phyloP scores from a whole-genome alignment of 176 grass and related monocot species.

The Ensete glaucum region DNA sequence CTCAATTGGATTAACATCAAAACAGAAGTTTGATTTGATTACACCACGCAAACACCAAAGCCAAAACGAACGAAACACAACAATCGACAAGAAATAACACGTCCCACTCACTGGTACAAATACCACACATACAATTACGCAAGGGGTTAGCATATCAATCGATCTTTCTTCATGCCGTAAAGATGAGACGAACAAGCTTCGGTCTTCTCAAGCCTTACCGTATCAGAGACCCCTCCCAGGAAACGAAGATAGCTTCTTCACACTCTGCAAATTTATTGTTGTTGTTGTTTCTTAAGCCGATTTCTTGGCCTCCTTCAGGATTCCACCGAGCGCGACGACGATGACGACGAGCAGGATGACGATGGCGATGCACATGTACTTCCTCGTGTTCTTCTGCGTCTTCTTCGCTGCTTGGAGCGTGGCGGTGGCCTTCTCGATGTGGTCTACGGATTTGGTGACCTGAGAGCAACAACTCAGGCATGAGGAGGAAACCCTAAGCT shows the following conservation, averaged over 20 bases:
- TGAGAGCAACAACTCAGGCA: neutral
- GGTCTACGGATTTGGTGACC: slow-evolving; percentile 36
- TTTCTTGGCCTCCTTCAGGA: slow-evolving; percentile 19
- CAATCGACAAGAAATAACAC: too few relatives aligned
- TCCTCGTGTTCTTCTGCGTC: slow-evolving; percentile 33
- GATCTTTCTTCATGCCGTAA: too few relatives aligned
- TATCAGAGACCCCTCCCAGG: neutral
- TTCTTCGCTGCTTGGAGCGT: slow-evolving; percentile 40
- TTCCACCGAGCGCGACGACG: slow-evolving; percentile 21
- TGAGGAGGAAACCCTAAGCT: too few relatives aligned
- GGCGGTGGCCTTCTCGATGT: slow-evolving; percentile 30
- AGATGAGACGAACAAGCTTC: too few relatives aligned
- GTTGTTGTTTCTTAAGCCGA: neutral
- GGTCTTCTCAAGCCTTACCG: too few relatives aligned
- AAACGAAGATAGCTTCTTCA: neutral
- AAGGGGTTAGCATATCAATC: too few relatives aligned
- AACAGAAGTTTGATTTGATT: too few relatives aligned
- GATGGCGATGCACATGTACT: slow-evolving; percentile 40
- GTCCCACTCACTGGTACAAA: too few relatives aligned
- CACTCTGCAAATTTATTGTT: neutral
- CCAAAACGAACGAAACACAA: too few relatives aligned
- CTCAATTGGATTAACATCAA: too few relatives aligned
- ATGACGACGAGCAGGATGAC: slow-evolving; percentile 34
- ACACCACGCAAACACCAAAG: too few relatives aligned
- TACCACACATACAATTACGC: too few relatives aligned